phyloP scores from a whole-genome alignment of 441 rosid genomes.

The Lepidium campestre region DNA sequence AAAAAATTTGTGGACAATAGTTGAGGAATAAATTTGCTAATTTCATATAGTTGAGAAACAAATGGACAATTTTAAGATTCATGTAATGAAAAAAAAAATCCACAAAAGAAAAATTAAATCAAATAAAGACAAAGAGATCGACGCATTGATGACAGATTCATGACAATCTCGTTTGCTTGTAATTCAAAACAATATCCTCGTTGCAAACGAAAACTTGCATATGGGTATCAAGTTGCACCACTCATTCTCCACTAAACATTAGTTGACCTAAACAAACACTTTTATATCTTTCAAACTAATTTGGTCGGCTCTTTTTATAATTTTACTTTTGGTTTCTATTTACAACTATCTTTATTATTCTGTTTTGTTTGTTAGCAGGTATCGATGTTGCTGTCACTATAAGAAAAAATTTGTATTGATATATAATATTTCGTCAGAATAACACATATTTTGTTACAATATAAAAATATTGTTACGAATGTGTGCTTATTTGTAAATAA shows the following conservation, averaged over 20 bases:
- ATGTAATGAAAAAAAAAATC: too few relatives aligned
- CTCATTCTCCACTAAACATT: constrained; percentile 9
- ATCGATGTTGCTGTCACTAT: too few relatives aligned
- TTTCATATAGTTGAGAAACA: too few relatives aligned
- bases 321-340: too few relatives aligned
- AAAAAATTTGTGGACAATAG: too few relatives aligned
- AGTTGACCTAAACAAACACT: neutral
- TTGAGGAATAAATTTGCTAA: too few relatives aligned
- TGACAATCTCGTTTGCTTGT: constrained; percentile 2
- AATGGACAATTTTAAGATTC: too few relatives aligned
- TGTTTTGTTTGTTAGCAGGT: neutral
- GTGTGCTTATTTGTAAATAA: too few relatives aligned
- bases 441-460: too few relatives aligned
- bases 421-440: too few relatives aligned
- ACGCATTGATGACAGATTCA: neutral
- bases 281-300: neutral
- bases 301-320: neutral
- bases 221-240: constrained; percentile 4
- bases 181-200: neutral
- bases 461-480: too few relatives aligned
- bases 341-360: neutral
- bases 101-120: neutral
- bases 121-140: neutral
- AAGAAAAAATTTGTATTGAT: too few relatives aligned
- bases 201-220: neutral